These are phyloP conservation scores for Multifurca ochricompacta DNA, from an alignment of 768 basidiomycete genomes.

Conservation along the genomic window DNA sequence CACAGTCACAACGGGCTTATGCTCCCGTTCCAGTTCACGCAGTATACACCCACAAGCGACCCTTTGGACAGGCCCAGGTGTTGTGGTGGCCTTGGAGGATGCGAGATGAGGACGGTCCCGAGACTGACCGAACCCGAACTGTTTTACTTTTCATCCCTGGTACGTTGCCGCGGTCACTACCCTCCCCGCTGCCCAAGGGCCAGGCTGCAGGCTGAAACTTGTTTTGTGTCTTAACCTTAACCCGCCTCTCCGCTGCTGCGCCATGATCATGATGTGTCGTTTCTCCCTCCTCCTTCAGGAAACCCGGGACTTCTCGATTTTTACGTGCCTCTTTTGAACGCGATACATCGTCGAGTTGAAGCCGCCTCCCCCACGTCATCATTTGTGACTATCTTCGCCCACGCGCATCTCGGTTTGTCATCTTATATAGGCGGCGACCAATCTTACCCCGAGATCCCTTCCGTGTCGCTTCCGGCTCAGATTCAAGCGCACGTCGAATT, in stretches of 20 bases:
- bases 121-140: neutral
- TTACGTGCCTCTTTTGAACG: slow-evolving; percentile 56
- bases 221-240: too few relatives aligned
- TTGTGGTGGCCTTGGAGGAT: slow-evolving; percentile 44
- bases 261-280: too few relatives aligned
- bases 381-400: slow-evolving; percentile 57
- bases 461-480: slow-evolving; percentile 9
- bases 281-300: slow-evolving; percentile 26
- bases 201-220: too few relatives aligned
- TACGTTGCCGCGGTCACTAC: too few relatives aligned
- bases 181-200: too few relatives aligned
- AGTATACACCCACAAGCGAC: slow-evolving; percentile 33
- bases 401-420: slow-evolving; percentile 25
- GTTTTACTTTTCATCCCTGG: slow-evolving; percentile 18
- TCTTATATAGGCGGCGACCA: slow-evolving; percentile 44
- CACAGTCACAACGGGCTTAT: neutral
- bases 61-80: slow-evolving; percentile 38
- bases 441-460: slow-evolving; percentile 20
- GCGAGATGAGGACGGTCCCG: neutral
- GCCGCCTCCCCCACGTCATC: slow-evolving; percentile 33
- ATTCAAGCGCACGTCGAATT: slow-evolving; percentile 19
- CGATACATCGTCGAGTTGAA: slow-evolving; percentile 37
- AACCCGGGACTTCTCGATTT: slow-evolving; percentile 60
- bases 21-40: slow-evolving; percentile 11
- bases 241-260: neutral